Evolutionary conservation across 768 basidiomycete species (phyloP).

Genomic region (Tulasnella sp.): DNA sequence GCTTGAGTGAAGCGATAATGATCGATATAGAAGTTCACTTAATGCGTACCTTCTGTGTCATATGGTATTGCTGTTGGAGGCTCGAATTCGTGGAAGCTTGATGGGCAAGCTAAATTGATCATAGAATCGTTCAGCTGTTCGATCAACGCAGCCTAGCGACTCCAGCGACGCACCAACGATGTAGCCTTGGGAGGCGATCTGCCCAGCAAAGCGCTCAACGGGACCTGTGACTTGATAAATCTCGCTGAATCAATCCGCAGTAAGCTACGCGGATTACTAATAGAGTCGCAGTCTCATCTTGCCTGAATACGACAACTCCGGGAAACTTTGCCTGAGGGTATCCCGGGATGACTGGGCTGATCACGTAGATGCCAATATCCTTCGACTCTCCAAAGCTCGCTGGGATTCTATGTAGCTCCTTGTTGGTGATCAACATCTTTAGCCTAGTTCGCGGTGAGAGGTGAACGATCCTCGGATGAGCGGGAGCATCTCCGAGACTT

Average conservation of each 20-base stretch:
- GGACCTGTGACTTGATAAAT: slow-evolving; percentile 97
- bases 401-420: slow-evolving; percentile 71
- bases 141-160: neutral
- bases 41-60: slow-evolving; percentile 64
- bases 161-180: slow-evolving; percentile 58
- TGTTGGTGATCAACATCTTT: slow-evolving; percentile 69
- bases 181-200: slow-evolving; percentile 83
- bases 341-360: slow-evolving; percentile 70
- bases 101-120: slow-evolving; percentile 61
- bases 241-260: slow-evolving; percentile 51
- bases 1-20: neutral
- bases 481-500: neutral
- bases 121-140: neutral
- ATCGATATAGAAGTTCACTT: slow-evolving; percentile 16
- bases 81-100: slow-evolving; percentile 88
- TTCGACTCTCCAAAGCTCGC: slow-evolving; percentile 53
- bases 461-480: neutral
- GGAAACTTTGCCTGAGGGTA: slow-evolving; percentile 92
- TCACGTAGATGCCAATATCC: slow-evolving; percentile 73
- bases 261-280: neutral
- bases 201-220: slow-evolving; percentile 86
- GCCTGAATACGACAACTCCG: slow-evolving; percentile 86
- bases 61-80: slow-evolving; percentile 86
- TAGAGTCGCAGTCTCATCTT: neutral
- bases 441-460: neutral